Base-by-base conservation (phyloP, 495 filamentous ascomycete species). In the Lasiosphaeris hirsuta region DNA sequence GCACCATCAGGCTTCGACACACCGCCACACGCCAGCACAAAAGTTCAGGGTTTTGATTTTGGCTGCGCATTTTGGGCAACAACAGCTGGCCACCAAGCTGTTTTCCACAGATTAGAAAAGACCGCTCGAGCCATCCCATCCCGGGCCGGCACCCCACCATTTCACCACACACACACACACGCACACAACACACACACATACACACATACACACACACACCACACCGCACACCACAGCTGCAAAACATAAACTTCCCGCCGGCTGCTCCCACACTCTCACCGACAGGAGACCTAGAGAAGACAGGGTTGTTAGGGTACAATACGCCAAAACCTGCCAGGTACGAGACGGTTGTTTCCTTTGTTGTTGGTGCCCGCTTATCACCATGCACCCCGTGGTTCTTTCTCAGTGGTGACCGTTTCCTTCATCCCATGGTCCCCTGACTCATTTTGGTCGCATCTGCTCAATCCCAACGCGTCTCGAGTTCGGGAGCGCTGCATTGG, bases 101-200 rank as follows among this genome's bases (percentile, higher is more conserved):
- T 30, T 30, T 30, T 30, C 23, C 23, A 30, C 23, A 30, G 23
- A 30, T 30, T 30, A 30, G 23, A 30, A 30, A 30, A 30, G 23
- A 30, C 23, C 23, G 23, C 23, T 30, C 5, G 23, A 30, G 23
- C 23, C 23, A 30, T 30, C 23, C 23, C 23, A 30, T 10, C 14
- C 35, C 51, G 43, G 51, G 18, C 51, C 51, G 42, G 38, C 51
- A 41, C 39, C 51, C 51, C 34, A 38, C 33, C 48, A 38, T 51
- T 36, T 34, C 45, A 49, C 34, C 14, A 39, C 34, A 13, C n/a
- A 35, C 51, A 42, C 17, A 11, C 19, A 37, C 17, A 48, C 23
- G 4, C 17, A 7, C 44, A 19, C 44, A 47, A 17, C 48, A 23
- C 8, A 34, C 10, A 51, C 48, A 51, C 48, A 38, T 13, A 37